phyloP scores from a whole-genome alignment of 1,139 yeast species.

The Saccharomycopsis crataegensis region DNA sequence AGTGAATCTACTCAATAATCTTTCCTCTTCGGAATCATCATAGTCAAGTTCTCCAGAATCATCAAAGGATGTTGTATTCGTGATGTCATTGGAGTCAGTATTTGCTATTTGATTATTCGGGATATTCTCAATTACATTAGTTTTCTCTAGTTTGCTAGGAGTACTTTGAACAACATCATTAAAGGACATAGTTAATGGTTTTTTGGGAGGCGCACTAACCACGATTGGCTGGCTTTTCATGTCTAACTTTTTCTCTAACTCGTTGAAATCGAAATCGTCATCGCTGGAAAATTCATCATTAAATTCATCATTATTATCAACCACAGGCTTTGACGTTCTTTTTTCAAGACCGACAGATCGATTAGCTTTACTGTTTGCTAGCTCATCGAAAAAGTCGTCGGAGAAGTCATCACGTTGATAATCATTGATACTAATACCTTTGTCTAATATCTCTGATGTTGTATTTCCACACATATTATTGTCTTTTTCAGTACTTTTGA shows the following conservation, averaged over 20 bases:
- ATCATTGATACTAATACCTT: constrained; percentile 13
- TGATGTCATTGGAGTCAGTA: neutral
- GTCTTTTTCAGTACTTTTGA: constrained; percentile 1
- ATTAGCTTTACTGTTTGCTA: neutral
- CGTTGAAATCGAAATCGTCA: constrained; percentile 5
- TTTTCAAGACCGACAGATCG: neutral
- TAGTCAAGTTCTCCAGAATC: neutral
- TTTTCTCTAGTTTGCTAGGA: neutral
- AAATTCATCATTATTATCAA: neutral
- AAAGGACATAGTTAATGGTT: neutral
- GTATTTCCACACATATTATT: constrained; percentile 11
- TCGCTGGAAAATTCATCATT: constrained; percentile 13
- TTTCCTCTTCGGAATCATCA: constrained; percentile 4
- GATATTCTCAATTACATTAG: neutral
- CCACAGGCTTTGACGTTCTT: neutral
- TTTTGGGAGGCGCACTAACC: neutral
- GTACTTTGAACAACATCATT: neutral
- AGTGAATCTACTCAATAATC: neutral
- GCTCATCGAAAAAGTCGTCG: constrained; percentile 18
- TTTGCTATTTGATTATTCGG: neutral
- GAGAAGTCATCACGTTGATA: constrained; percentile 11
- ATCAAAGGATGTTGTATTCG: neutral
- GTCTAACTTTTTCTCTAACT: constrained; percentile 2
- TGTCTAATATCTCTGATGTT: constrained; percentile 16
- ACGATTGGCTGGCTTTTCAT: neutral